Evolutionary conservation across 2,329 filamentous ascomycete species (phyloP).

Genomic region (Phialophora expanda): DNA sequence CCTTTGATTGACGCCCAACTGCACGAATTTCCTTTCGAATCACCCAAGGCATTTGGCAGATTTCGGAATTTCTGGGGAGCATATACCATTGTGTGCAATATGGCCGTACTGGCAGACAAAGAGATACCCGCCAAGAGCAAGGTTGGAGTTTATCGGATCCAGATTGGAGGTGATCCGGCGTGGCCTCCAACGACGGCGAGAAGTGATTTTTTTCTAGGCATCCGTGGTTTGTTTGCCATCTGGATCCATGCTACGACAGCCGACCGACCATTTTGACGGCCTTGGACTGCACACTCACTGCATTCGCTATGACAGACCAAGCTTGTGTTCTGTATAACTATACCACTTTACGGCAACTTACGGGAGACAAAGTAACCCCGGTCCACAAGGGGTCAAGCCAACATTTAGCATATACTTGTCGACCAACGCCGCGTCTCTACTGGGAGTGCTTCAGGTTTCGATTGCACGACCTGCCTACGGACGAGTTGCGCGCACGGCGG

Average conservation of each 20-base stretch:
- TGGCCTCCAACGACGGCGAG: not conserved
- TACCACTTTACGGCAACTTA: not conserved
- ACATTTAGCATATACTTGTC: not conserved
- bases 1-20: not conserved
- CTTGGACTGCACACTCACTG: not conserved
- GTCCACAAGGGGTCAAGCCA: not conserved
- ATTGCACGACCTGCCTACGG: not conserved
- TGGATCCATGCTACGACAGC: slow-evolving; percentile 4
- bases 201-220: not conserved
- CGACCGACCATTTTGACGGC: not conserved
- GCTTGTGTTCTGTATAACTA: slow-evolving; percentile 1
- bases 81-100: slow-evolving; percentile 15
- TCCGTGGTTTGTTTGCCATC: not conserved
- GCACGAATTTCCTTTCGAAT: slow-evolving; percentile 14
- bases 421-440: not conserved
- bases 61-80: slow-evolving; percentile 5
- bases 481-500: not conserved
- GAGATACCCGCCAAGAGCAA: slow-evolving; percentile 11
- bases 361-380: not conserved
- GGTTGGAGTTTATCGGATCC: not conserved
- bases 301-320: not conserved
- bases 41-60: not conserved
- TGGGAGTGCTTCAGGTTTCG: not conserved
- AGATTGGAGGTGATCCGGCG: slow-evolving; percentile 2
- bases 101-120: not conserved